Evolutionary conservation across 768 basidiomycete species (phyloP).

Genomic region (Ephemerocybe angulata): DNA sequence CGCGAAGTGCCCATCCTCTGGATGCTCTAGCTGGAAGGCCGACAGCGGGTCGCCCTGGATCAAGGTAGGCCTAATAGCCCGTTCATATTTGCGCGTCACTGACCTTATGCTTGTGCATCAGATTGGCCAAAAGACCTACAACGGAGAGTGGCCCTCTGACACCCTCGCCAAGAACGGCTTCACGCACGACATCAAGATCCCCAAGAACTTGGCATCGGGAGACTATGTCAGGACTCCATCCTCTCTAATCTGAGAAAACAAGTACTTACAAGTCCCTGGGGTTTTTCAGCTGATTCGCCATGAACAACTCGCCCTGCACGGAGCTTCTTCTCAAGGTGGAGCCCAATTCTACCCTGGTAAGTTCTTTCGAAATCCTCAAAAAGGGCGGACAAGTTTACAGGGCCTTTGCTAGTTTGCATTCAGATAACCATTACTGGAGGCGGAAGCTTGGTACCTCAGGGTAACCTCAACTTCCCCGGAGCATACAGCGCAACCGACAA

Average conservation of each 20-base stretch:
- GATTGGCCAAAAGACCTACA: constrained; percentile 34
- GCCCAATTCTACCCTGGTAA: constrained; percentile 36
- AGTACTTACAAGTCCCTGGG: neutral
- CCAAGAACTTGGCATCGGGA: constrained; percentile 33
- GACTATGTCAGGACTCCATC: constrained; percentile 26
- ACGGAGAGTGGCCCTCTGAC: constrained; percentile 37
- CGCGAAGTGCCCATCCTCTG: constrained; percentile 33
- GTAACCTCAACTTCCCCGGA: constrained; percentile 33
- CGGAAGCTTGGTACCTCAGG: constrained; percentile 13
- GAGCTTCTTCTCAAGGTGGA: constrained; percentile 27
- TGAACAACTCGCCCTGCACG: constrained; percentile 38
- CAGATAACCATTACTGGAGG: constrained; percentile 36
- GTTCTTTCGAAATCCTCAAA: no score
- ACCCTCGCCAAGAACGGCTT: constrained; percentile 31
- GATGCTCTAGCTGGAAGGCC: constrained; percentile 34
- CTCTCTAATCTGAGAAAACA: neutral
- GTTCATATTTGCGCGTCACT: neutral
- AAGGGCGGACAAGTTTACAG: no score
- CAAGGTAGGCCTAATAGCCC: constrained; percentile 25
- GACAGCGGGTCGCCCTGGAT: constrained; percentile 37
- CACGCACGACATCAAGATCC: constrained; percentile 34
- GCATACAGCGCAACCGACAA: constrained; percentile 34
- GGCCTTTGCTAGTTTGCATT: constrained; percentile 26
- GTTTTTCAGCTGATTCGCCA: constrained; percentile 39
- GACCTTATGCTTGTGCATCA: constrained; percentile 6